A percentile compares a stretch with the other conserved stretches of the same genome.
Conservation (phyloP, 116 monocot genomes). For the Cymodocea nodosa region DNA sequence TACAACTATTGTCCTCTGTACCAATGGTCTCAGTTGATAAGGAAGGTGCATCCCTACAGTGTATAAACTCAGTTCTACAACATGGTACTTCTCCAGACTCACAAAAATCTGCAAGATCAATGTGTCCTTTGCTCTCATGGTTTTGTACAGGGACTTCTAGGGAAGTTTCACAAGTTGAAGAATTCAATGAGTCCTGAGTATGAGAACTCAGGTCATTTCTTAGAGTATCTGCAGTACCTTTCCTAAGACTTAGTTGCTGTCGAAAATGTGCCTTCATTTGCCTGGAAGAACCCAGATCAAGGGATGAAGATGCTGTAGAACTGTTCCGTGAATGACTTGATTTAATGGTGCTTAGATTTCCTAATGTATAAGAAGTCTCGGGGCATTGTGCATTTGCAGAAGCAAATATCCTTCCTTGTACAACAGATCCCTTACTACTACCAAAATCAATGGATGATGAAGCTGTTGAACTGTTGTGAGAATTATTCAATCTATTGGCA, state of each 20-base stretch:
- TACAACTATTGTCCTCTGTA: background rate
- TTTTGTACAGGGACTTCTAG: slow-evolving; percentile 6
- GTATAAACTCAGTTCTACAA: slow-evolving; percentile 1
- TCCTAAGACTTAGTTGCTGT: slow-evolving; percentile 3
- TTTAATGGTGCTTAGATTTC: slow-evolving; percentile 26
- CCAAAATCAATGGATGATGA: slow-evolving; percentile 46
- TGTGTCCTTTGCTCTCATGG: slow-evolving; percentile 11
- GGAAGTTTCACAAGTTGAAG: slow-evolving; percentile 2
- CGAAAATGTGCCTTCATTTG: background rate
- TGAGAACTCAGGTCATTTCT: slow-evolving; percentile 1
- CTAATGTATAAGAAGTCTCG: slow-evolving; percentile 55
- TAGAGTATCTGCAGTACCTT: background rate
- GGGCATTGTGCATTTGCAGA: slow-evolving; percentile 31
- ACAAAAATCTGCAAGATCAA: background rate
- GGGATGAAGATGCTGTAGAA: slow-evolving; percentile 57
- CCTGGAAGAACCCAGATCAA: slow-evolving; percentile 15
- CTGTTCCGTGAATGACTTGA: slow-evolving; percentile 28
- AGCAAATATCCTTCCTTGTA: slow-evolving; percentile 46
- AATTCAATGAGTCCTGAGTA: background rate
- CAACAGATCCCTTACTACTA: slow-evolving; percentile 41
- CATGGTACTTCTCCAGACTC: slow-evolving; percentile 3
- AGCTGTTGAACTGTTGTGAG: slow-evolving; percentile 37
- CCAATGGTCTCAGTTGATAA: slow-evolving; percentile 2
- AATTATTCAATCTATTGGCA: slow-evolving; percentile 23
- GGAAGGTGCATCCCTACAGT: slow-evolving; percentile 1